phyloP scores from a whole-genome alignment of 441 rosid species.

The Aquilaria agallochum region DNA sequence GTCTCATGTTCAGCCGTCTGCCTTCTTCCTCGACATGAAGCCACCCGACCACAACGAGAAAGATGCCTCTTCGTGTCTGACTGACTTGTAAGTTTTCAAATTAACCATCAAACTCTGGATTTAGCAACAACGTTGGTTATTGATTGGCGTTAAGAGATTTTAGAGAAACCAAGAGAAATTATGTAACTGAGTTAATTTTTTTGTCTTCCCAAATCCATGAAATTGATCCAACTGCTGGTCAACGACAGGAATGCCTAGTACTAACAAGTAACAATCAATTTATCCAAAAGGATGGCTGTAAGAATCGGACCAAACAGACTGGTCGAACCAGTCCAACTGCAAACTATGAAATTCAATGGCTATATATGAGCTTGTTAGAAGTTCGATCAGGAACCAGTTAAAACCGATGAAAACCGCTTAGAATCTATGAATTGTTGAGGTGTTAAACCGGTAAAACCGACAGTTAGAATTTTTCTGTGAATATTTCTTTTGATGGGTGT shows the following conservation, averaged over 20 bases:
- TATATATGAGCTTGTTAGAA: too few species aligned
- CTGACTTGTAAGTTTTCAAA: conserved; percentile 43
- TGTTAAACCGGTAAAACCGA: too few species aligned
- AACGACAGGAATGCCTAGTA: not conserved
- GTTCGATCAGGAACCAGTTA: too few species aligned
- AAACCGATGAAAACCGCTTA: too few species aligned
- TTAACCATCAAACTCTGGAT: not conserved
- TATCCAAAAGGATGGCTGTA: too few species aligned
- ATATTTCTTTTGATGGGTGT: too few species aligned
- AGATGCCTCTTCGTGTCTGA: conserved; percentile 35
- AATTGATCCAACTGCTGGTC: not conserved
- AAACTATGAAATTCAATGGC: too few species aligned
- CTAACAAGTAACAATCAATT: too few species aligned
- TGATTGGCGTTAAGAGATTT: not conserved
- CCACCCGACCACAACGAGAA: conserved; percentile 13
- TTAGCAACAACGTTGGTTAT: not conserved
- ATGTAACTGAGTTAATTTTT: not conserved
- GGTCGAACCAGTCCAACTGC: too few species aligned
- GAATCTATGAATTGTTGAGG: too few species aligned
- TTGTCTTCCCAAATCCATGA: not conserved
- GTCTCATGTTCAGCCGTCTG: conserved; percentile 16
- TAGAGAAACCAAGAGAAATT: not conserved
- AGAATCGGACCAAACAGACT: too few species aligned
- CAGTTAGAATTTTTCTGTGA: too few species aligned
- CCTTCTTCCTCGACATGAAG: conserved; percentile 46